Percentiles rank a stretch among this genome's conserved stretches.
phyloP scores from a whole-genome alignment of 805 yeast genomes.

The Myxozyma vanderwaltii region DNA sequence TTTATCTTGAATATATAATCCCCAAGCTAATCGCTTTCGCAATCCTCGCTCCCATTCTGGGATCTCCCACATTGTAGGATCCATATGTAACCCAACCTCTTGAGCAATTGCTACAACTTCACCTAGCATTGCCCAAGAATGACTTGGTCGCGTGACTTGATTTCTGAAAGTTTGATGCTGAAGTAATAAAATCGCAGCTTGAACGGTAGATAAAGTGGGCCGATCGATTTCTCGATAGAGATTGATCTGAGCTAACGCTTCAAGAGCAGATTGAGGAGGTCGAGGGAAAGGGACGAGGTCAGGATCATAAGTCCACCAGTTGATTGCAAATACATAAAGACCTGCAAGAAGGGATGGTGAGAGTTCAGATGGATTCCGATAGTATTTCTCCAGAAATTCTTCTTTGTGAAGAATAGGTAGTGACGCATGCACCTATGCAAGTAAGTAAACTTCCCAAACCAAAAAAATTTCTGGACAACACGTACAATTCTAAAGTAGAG shows the following conservation, averaged over 20 bases:
- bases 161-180: conserved; percentile 48
- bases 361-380: conserved; percentile 36
- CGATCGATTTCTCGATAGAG: conserved; percentile 36
- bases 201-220: conserved; percentile 46
- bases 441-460: neutral
- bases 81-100: conserved; percentile 87
- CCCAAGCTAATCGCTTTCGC: conserved; percentile 91
- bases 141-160: conserved; percentile 47
- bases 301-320: conserved; percentile 39
- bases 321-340: conserved; percentile 37
- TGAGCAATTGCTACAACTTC: conserved; percentile 76
- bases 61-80: conserved; percentile 85
- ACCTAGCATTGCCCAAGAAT: conserved; percentile 78
- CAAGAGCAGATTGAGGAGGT: conserved; percentile 33
- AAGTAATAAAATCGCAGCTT: conserved; percentile 48
- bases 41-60: conserved; percentile 95
- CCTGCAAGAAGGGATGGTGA: conserved; percentile 37
- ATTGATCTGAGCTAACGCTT: conserved; percentile 31
- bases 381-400: conserved; percentile 37
- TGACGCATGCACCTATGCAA: conserved; percentile 32
- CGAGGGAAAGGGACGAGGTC: conserved; percentile 32
- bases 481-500: conserved; percentile 36
- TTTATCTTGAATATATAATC: conserved; percentile 87
- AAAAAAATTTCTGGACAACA: neutral
- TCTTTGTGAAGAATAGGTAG: conserved; percentile 38